Evolutionary conservation across 768 basidiomycete genomes (phyloP), one percentile per base, ranked within the genome.

Genomic region (Gyrodon lividus): DNA sequence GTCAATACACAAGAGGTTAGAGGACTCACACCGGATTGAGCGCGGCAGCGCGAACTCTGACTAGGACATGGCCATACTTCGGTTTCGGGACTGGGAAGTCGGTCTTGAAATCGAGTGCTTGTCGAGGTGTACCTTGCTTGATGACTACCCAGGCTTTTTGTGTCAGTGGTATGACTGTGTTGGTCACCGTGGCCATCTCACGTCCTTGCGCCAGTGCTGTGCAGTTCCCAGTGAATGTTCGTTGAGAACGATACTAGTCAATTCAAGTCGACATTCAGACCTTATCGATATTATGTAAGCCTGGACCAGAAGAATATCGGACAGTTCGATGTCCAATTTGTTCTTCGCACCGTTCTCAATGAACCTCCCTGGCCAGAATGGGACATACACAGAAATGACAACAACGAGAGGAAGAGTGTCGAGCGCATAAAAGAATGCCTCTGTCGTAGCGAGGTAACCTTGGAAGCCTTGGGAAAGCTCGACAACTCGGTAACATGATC

Each of bases 331-430:
- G 28, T 28, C 28, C 7, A 9, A 5, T 22, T n/a, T 26, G 13
- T 19, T 9, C n/a, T 20, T 12, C 9, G 10, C 28, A 14, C 4
- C 23, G 6, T 26, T 48, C 1, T 26, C 23, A 17, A 83, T 81
- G 59, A 80, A 79, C 55, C 77, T 64, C 6, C 83, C 82, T 3
- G 85, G 87, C 85, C 86, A 90, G 64, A 84, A 82, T 13, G 72
- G 59, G 16, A 78, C 69, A 58, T 84, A 87, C 13, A 80, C 69
- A 0, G 65, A 66, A 39, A 83, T 77, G 22, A 85, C 83, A 28
- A 88, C 62, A 52, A 83, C 76, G 7, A 88, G 72, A 7, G 86
- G 87, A 5, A 87, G 71, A 0, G 84, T 79, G 63, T 91, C 83
- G 34, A 89, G 71, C 2, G 70, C 78, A 61, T 87, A 90, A 65